These are phyloP conservation scores for Fusarium nematophilum DNA, from an alignment of 2,329 filamentous ascomycete species.

Conservation along the genomic window DNA sequence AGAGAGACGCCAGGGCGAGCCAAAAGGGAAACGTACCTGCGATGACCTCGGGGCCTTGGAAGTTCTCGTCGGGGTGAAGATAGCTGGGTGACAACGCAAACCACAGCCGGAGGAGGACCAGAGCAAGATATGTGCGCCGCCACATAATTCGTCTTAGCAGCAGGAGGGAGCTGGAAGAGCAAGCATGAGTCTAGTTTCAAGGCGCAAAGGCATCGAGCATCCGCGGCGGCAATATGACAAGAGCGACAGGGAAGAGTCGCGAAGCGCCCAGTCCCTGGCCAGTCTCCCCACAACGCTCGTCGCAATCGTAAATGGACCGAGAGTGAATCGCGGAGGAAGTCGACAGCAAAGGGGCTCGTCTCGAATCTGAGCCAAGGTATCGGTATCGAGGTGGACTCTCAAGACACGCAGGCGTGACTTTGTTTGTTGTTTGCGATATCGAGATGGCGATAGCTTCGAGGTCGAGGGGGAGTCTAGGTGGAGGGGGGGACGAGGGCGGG, in stretches of 20 bases:
- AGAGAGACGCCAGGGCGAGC: conserved; percentile 1
- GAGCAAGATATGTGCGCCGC: conserved; percentile 86
- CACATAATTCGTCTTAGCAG: conserved; percentile 72
- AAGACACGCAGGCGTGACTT: conserved; percentile 6
- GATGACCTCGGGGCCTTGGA: conserved; percentile 97
- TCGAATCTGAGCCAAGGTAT: neutral
- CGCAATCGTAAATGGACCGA: conserved; percentile 3
- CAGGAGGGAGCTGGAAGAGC: conserved; percentile 35
- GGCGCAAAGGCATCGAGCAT: conserved; percentile 34
- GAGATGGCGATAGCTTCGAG: conserved; percentile 9
- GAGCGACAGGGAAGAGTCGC: conserved; percentile 7
- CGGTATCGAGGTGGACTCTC: conserved; percentile 16
- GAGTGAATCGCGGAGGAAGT: neutral
- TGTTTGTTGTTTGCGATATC: conserved; percentile 7
- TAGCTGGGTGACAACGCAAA: conserved; percentile 96
- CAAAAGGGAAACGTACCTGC: conserved; percentile 73
- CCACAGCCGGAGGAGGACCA: conserved; percentile 89
- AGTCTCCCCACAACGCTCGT: conserved; percentile 9
- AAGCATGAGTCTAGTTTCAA: conserved; percentile 42
- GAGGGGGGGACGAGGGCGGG: neutral
- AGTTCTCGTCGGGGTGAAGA: conserved; percentile 98
- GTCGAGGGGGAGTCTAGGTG: conserved; percentile 6
- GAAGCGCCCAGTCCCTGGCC: neutral
- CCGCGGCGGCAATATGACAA: conserved; percentile 24
- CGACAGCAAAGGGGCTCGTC: neutral